Evolutionary conservation across 768 basidiomycete genomes (phyloP), one percentile per base, ranked within the genome.

Genomic region (Russula dissimulans): DNA sequence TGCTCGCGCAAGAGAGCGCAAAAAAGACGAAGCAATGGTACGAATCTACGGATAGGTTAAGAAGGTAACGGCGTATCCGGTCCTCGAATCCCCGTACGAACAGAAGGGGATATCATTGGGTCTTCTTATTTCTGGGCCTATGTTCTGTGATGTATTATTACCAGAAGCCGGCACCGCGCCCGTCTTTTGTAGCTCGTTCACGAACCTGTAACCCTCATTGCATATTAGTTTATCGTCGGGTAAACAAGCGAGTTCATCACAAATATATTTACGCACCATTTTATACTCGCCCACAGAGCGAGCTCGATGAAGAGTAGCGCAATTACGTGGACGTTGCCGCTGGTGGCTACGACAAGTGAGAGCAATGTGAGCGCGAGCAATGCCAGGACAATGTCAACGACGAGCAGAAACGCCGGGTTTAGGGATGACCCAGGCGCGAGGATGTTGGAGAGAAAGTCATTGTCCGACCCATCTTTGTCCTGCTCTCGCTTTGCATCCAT

Each of bases 11-110:
- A 69, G 89, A 91, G 59, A 90, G 87, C 61, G 81, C 83, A 47
- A 85, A 82, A 69, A 75, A 78, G 63, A 87, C 85, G 65, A 94
- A 91, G 72, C 73, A 73, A 55, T 97, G 94, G 94, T 87, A 91
- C 72, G 91, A 94, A 67, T 82, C 81, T 57, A 82, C 77, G 66
- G 83, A 86, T 57, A 80, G 76, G 54, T 71, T 74, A 17, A 77
- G 77, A 62, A 75, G 79, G 63, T 85, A 54, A 55, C 17, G n/a
- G 18, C 14, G 18, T 4, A 11, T 9, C 36, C 22, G 22, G 22
- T 26, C 22, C 22, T 26, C 22, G 6, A 4, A 10, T 39, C 9
- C 31, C 32, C 49, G 11, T 2, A 18, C 31, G 7, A 11, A 10
- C 39, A 5, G 50, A 1, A 10, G 49, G 14, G 26, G 17, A 15